A percentile compares a stretch with the other conserved stretches of the same genome.
Evolutionary conservation across 345 rosid species (phyloP).

Genomic region (Microthlaspi erraticum): DNA sequence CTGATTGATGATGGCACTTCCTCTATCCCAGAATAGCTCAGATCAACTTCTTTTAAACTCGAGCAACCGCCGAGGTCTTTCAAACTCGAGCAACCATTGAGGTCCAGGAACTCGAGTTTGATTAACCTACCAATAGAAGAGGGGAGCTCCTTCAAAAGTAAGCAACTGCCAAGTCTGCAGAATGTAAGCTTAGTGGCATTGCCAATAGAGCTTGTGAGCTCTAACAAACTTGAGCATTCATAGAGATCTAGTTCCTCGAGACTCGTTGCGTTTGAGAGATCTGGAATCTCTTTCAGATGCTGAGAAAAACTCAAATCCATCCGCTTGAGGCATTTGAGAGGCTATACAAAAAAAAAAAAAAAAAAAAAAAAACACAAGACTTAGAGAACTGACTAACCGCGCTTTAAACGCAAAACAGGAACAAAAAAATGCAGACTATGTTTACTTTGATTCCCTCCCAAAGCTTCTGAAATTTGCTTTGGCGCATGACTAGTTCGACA

Average conservation of each 20-base stretch:
- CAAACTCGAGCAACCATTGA: constrained; percentile 29
- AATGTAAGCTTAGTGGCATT: constrained; percentile 19
- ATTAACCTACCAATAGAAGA: not conserved
- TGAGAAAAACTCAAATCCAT: constrained; percentile 12
- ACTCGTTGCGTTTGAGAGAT: constrained; percentile 31
- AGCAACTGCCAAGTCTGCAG: not conserved
- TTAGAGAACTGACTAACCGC: not conserved
- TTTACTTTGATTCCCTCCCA: constrained; percentile 39
- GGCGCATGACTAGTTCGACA: constrained; percentile 12
- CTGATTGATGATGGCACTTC: constrained; percentile 31
- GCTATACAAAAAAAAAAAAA: constrained; percentile 1
- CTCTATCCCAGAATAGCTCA: constrained; percentile 8
- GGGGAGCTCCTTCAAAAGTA: constrained; percentile 11
- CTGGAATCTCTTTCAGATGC: constrained; percentile 31
- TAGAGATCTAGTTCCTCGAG: constrained; percentile 23
- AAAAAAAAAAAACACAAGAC: not conserved
- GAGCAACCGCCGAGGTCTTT: constrained; percentile 15
- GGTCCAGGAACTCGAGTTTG: constrained; percentile 12
- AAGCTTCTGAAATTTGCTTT: constrained; percentile 30
- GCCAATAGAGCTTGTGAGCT: constrained; percentile 15
- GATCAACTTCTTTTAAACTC: not conserved
- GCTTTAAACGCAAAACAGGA: not conserved
- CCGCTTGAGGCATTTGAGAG: constrained; percentile 12
- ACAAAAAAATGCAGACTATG: not conserved
- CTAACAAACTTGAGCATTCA: not conserved